Conservation (phyloP, 164 flowering plant species). For the Magnolia sinica region DNA sequence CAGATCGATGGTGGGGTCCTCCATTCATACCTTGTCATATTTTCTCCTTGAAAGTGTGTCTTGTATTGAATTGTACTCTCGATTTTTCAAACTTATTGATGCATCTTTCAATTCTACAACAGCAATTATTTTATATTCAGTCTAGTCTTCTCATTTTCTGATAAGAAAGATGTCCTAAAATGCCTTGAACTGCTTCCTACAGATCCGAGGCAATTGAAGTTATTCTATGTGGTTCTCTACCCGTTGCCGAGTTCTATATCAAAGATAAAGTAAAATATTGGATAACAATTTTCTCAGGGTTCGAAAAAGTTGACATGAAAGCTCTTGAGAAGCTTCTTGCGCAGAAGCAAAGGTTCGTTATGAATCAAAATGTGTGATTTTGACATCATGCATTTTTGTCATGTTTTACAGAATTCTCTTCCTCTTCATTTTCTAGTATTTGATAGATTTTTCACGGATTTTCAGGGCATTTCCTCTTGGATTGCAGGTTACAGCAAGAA, state of each 20-base stretch:
- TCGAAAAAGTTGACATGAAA: conserved; percentile 90
- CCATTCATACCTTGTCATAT: too few relatives aligned
- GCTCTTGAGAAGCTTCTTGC: conserved; percentile 89
- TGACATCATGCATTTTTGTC: background rate
- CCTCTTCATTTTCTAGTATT: conserved; percentile 23
- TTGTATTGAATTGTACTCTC: too few relatives aligned
- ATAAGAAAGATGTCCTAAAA: background rate
- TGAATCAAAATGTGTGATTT: too few relatives aligned
- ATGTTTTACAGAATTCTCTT: conserved; percentile 5
- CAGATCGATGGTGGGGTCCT: too few relatives aligned
- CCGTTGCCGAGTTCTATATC: conserved; percentile 54
- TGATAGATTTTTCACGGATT: conserved; percentile 34
- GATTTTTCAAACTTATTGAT: too few relatives aligned
- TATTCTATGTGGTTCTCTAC: conserved; percentile 55
- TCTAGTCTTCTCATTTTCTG: background rate
- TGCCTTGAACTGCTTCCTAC: conserved; percentile 26
- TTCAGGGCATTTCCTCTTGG: conserved; percentile 39
- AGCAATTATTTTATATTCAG: too few relatives aligned
- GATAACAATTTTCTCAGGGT: conserved; percentile 60
- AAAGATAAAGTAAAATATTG: conserved; percentile 67
- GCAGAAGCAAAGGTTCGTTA: conserved; percentile 85
- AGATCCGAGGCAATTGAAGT: conserved; percentile 82
- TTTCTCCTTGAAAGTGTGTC: too few relatives aligned
- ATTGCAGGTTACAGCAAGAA: conserved; percentile 94
- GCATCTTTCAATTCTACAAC: too few relatives aligned